Percentiles rank a stretch among this genome's conserved stretches.
These are phyloP conservation scores for Plasmodium knowlesi DNA, from an alignment of 169 alveolate species.

Conservation along the genomic window DNA sequence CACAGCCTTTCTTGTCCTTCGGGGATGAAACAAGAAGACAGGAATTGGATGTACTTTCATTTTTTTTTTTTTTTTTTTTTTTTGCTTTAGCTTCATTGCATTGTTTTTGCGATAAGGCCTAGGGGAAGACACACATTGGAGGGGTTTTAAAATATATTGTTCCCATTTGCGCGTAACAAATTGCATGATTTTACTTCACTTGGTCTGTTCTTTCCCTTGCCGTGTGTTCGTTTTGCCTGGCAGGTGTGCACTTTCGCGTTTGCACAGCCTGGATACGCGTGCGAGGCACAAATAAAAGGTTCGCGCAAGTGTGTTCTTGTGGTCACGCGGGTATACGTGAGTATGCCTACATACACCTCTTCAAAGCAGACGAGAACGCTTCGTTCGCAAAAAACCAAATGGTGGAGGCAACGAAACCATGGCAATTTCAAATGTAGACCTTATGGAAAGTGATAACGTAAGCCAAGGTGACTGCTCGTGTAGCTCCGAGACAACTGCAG, in stretches of 20 bases:
- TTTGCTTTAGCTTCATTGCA: not conserved
- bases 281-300: not conserved
- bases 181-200: not conserved
- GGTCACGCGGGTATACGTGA: not conserved
- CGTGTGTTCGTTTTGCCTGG: not conserved
- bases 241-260: not conserved
- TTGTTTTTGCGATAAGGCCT: not conserved
- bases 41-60: not conserved
- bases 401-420: not conserved
- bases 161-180: not conserved
- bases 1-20: not conserved
- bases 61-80: not conserved
- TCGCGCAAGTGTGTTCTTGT: not conserved
- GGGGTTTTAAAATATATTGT: not conserved
- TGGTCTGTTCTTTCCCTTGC: not conserved
- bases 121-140: not conserved
- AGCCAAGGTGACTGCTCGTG: not conserved
- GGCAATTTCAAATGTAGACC: not conserved
- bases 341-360: not conserved
- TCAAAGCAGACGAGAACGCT: not conserved
- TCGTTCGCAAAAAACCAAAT: not conserved
- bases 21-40: not conserved
- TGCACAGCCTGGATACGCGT: not conserved
- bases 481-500: conserved; percentile 38
- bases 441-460: not conserved